phyloP scores from a whole-genome alignment of 345 rosid species.

The Corymbia maculata region DNA sequence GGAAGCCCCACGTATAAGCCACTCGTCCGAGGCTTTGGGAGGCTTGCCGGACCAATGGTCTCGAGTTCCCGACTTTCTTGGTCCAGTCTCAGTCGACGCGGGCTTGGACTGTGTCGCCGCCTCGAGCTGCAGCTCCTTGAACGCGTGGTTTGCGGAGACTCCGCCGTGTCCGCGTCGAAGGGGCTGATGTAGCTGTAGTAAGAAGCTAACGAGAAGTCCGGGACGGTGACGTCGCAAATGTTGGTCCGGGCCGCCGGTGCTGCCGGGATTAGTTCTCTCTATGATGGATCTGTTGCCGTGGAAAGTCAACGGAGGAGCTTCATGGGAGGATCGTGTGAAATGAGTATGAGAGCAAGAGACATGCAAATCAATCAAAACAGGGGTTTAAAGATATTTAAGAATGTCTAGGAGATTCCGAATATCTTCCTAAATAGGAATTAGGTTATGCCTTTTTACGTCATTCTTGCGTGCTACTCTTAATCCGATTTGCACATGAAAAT shows the following conservation, averaged over 20 bases:
- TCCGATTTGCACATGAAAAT: not conserved
- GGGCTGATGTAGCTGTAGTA: not conserved
- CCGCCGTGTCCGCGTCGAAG: not conserved
- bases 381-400: accelerated
- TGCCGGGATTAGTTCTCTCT: not conserved
- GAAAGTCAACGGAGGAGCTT: not conserved
- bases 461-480: too few relatives aligned
- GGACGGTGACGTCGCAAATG: not conserved
- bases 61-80: not conserved
- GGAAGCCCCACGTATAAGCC: not conserved
- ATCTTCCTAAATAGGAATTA: not conserved
- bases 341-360: not conserved
- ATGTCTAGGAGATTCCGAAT: not conserved
- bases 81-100: not conserved
- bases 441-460: not conserved
- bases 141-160: not conserved
- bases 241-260: not conserved
- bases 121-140: not conserved
- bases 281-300: not conserved
- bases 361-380: not conserved
- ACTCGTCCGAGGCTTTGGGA: not conserved
- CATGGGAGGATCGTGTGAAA: not conserved
- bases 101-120: not conserved
- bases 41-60: not conserved
- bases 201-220: not conserved